Conservation (phyloP, 176 grass and related monocot genomes). For the Raddia distichophylla region DNA sequence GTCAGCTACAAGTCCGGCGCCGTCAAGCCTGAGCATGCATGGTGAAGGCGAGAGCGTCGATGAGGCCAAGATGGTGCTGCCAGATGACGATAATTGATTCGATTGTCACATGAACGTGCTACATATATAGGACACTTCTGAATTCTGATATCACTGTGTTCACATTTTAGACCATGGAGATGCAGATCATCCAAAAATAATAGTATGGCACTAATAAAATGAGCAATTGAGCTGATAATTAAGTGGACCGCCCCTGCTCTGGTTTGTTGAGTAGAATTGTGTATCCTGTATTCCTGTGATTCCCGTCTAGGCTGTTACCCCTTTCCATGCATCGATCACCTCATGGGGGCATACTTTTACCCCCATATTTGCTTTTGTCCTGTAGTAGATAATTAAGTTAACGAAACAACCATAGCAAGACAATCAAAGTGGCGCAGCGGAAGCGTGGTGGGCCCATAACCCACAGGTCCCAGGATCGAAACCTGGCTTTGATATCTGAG, state of each 20-base stretch:
- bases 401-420: too few species aligned
- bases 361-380: too few species aligned
- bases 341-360: too few species aligned
- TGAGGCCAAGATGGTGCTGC: conserved; percentile 39
- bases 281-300: background rate
- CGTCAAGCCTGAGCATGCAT: background rate
- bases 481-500: conserved; percentile 75
- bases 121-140: background rate
- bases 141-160: background rate
- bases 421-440: too few species aligned
- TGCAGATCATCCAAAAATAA: background rate
- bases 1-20: conserved; percentile 46
- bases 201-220: too few species aligned
- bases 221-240: background rate
- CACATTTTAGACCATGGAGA: too few species aligned
- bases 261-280: background rate
- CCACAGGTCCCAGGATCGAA: conserved; percentile 90
- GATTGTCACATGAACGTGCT: background rate
- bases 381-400: too few species aligned
- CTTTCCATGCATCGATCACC: too few species aligned
- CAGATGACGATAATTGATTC: conserved; percentile 18
- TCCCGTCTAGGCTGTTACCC: too few species aligned
- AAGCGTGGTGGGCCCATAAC: conserved; percentile 32
- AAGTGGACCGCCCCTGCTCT: background rate
- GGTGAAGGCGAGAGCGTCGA: background rate